Base-by-base conservation (phyloP, 2,329 filamentous ascomycete species). In the Exutisphaerella laricina region DNA sequence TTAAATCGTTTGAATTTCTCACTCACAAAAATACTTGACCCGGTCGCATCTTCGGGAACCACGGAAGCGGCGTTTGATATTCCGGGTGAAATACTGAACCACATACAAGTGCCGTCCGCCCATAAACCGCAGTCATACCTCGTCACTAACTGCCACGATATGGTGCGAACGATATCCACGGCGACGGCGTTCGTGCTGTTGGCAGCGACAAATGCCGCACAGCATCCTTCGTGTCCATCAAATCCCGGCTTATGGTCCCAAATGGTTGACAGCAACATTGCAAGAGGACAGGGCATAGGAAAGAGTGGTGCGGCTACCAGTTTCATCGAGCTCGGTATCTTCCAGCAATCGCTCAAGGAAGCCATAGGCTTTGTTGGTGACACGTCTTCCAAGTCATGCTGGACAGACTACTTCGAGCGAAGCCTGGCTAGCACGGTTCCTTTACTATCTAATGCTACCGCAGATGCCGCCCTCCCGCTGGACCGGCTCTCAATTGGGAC, bases 401-500 rank as follows among this genome's bases (percentile, higher is more conserved):
- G 51, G 48, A 14, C 31, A 30, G 7, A 50, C 41, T 32, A 54
- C 40, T 32, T 54, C 23, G 10, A 50, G 12, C 26, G 36, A 10
- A 60, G 59, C 46, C 44, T 58, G 6, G 40, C 47, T 10, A 56
- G 54, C 5, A 41, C 54, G 2, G 43, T 53, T 1, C 22, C 38
- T 0, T 32, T 45, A 3, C 42, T 64, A 6, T 48, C 48, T 34
- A 57, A 50, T 38, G 46, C 35, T 2, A 54, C 54, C 7, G 38
- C 37, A 18, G 51, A 61, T 39, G 50, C 48, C 2, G 43, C 26
- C 2, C 49, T 53, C 6, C 53, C 59, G 1, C 52, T 66, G 12
- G 64, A 66, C 41, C 53, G 64, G 3, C 42, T 66, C 3, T 57
- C 54, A 10, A 51, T 54, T 7, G 63, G 62, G 2, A 59, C 61